A percentile compares a stretch with the other conserved stretches of the same genome.
phyloP scores from a whole-genome alignment of 345 rosid species.

The Camelina neglecta region DNA sequence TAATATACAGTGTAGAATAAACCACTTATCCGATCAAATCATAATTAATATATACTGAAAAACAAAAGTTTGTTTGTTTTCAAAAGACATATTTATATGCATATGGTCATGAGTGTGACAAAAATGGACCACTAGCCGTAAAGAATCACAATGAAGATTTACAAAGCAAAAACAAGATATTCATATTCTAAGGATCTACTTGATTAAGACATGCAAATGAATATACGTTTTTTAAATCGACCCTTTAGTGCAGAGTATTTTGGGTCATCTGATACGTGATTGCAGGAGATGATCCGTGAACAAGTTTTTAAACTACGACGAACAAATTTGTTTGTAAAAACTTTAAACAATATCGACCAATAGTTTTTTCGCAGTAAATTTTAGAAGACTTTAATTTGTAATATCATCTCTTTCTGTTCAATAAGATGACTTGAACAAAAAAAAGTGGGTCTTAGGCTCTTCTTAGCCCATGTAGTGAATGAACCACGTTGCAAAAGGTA shows the following conservation, averaged over 20 bases:
- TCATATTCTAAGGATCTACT: conserved; percentile 31
- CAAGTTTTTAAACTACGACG: not conserved
- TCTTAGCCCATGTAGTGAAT: conserved; percentile 39
- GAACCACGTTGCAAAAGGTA: conserved; percentile 45
- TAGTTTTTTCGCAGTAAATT: not conserved
- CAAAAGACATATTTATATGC: not conserved
- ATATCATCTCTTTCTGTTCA: not conserved
- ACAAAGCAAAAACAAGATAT: conserved; percentile 9
- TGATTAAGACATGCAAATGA: conserved; percentile 33
- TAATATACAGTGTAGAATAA: not conserved
- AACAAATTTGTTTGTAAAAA: not conserved
- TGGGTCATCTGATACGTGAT: conserved; percentile 21
- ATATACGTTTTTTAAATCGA: not conserved
- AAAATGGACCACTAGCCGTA: conserved; percentile 12
- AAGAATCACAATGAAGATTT: conserved; percentile 11
- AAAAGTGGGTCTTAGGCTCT: conserved; percentile 28
- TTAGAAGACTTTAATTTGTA: conserved; percentile 11
- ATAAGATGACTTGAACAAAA: not conserved
- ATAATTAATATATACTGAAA: not conserved
- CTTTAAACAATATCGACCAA: conserved; percentile 6
- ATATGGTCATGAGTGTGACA: conserved; percentile 19
- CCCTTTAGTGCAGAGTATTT: not conserved
- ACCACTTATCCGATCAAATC: not conserved
- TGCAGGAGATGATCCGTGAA: conserved; percentile 13
- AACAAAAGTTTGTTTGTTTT: not conserved